These are phyloP conservation scores for Coemansia asiatica DNA, from an alignment of 192 early-diverging fungal species.

Conservation along the genomic window DNA sequence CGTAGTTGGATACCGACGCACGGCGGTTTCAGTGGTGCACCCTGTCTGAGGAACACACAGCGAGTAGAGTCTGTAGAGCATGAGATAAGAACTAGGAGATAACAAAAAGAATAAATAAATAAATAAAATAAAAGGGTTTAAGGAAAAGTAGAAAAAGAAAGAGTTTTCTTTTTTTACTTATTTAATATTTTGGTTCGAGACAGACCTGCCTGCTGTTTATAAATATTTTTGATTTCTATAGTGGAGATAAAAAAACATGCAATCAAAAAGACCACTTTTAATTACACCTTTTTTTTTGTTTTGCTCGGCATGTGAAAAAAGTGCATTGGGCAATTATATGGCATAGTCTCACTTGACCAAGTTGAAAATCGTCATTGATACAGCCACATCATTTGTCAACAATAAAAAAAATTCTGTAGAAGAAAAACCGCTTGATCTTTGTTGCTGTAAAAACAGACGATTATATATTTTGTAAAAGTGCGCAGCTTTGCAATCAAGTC, in stretches of 20 bases:
- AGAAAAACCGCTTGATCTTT: too few relatives aligned
- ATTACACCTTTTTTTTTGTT: too few relatives aligned
- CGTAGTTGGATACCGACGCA: slow-evolving; percentile 33
- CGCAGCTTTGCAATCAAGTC: not conserved
- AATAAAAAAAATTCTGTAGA: too few relatives aligned
- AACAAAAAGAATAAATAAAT: not conserved
- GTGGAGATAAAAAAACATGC: not conserved
- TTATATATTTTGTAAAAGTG: too few relatives aligned
- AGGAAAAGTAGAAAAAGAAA: not conserved
- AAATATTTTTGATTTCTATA: not conserved
- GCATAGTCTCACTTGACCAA: not conserved
- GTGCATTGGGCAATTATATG: not conserved
- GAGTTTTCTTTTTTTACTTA: not conserved
- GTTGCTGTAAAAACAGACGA: too few relatives aligned
- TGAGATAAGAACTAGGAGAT: not conserved
- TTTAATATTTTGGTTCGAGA: not conserved
- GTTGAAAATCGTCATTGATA: not conserved
- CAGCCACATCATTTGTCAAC: not conserved
- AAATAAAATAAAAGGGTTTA: not conserved
- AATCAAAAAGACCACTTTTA: too few relatives aligned
- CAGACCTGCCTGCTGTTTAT: not conserved
- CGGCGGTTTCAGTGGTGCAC: slow-evolving; percentile 20
- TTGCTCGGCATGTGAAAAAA: too few relatives aligned
- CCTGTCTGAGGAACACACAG: slow-evolving; percentile 19
- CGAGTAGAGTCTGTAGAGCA: slow-evolving; percentile 23